These are phyloP conservation scores for Aspergillus panamensis DNA, from an alignment of 495 filamentous ascomycete species.

Conservation along the genomic window DNA sequence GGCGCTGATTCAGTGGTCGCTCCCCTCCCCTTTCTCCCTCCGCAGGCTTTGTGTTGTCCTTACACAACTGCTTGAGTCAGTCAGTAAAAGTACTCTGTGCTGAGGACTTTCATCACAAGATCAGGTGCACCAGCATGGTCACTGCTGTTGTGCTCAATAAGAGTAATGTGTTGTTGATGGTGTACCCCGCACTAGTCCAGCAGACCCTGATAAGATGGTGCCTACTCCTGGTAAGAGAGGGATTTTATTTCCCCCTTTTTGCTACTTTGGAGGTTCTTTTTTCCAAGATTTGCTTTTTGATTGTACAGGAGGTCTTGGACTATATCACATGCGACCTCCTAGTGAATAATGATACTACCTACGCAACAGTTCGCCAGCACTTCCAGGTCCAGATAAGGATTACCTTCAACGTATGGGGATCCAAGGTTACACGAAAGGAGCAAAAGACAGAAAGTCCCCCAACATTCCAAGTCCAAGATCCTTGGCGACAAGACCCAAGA, in stretches of 20 bases:
- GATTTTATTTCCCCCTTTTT: neutral
- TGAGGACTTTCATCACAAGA: conserved; percentile 3
- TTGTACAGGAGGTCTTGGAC: no score
- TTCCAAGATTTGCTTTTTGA: no score
- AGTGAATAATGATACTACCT: no score
- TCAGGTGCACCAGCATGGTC: neutral
- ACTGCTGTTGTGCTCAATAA: neutral
- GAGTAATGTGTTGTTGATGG: neutral
- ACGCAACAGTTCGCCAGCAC: no score
- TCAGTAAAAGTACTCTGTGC: no score
- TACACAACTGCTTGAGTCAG: neutral
- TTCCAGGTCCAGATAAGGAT: no score
- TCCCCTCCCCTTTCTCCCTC: neutral
- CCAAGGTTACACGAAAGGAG: neutral
- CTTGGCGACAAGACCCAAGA: neutral
- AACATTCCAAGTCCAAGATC: neutral
- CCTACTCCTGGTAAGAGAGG: neutral
- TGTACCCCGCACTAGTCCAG: conserved; percentile 1
- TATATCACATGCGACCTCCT: no score
- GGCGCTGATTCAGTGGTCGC: conserved; percentile 3
- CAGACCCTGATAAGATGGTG: neutral
- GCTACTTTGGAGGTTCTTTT: neutral
- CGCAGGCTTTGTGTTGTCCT: neutral
- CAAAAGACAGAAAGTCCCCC: neutral
- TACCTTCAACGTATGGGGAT: neutral